Evolutionary conservation across 2,329 filamentous ascomycete genomes (phyloP), one percentile per base, ranked within the genome.

Genomic region (Monosporascus sp.): DNA sequence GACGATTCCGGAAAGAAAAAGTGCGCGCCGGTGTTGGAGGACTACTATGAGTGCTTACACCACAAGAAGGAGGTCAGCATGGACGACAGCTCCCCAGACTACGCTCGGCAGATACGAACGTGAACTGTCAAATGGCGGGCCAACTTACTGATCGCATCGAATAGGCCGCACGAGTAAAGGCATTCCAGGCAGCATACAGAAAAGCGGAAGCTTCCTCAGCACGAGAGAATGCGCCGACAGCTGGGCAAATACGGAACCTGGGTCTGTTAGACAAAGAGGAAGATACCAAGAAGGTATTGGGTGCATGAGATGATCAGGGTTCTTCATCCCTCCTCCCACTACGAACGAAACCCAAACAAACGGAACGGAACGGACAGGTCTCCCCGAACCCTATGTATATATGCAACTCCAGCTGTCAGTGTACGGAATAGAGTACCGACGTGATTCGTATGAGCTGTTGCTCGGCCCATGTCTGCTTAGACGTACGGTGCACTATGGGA

Each of bases 21-120:
- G 76, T 99, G 95, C 72, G 77, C 81, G 19, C 87, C 89, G 17
- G 82, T 85, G 5, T 79, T 97, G 61, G 94, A 99, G 72, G 94
- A 99, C 72, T 99, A 99, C 79, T 96, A 97, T 72, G 94, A 99
- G 78, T 99, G 95, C 74, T 77, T 99, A 69, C 94, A 99, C 73
- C 94, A 99, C 80, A 91, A 88, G 80, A 99, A 99, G 79, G 94
- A 99, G 90, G 94, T 97, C 45, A 58, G 69, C 56, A 26, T n/a
- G 45, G 22, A 50, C 19, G 24, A 5, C 50, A 50, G 43, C 35
- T 37, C 26, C 48, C 37, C 24, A 45, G 52, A 24, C 31, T n/a
- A 26, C 6, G 5, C 26, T 26, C 27, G 8, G 17, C 47, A 48
- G 22, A 17, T 22, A 27, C 48, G 27, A 27, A 19, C 37, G 22